These are phyloP conservation scores for Gastrolobium villosum DNA, from an alignment of 306 rosid species.

Conservation along the genomic window DNA sequence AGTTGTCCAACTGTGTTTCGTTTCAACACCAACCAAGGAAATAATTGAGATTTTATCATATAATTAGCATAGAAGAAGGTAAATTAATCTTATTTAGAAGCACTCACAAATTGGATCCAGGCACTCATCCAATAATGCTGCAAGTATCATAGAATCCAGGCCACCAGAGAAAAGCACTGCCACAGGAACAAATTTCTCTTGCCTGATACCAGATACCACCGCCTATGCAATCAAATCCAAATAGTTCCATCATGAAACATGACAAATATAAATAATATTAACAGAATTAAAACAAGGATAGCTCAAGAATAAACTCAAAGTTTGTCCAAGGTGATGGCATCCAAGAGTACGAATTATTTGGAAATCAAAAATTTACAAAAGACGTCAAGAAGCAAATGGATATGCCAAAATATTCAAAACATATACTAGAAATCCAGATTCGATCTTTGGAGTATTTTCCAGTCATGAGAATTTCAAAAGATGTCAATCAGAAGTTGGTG, in stretches of 20 bases:
- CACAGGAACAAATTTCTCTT: slow-evolving; percentile 69
- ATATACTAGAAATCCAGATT: not conserved
- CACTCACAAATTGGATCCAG: slow-evolving; percentile 80
- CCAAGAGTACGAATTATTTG: slow-evolving; percentile 1
- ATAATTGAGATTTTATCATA: slow-evolving; percentile 22
- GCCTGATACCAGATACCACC: slow-evolving; percentile 52
- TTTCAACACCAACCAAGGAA: slow-evolving; percentile 46
- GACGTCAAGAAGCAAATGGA: slow-evolving; percentile 16
- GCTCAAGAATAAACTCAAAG: slow-evolving; percentile 35
- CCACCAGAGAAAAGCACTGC: slow-evolving; percentile 98
- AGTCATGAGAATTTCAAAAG: slow-evolving; percentile 13
- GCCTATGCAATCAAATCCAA: slow-evolving; percentile 65
- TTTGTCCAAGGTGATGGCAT: slow-evolving; percentile 12
- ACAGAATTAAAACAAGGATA: slow-evolving; percentile 25
- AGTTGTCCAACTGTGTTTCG: slow-evolving; percentile 33
- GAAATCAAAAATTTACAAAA: not conserved
- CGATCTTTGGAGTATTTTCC: not conserved
- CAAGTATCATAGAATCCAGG: slow-evolving; percentile 96
- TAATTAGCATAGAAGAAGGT: slow-evolving; percentile 12
- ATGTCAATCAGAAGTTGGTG: slow-evolving; percentile 12
- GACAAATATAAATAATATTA: slow-evolving; percentile 36
- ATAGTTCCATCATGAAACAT: slow-evolving; percentile 42
- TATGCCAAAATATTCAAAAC: not conserved
- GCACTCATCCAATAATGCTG: slow-evolving; percentile 88
- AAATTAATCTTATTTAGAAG: slow-evolving; percentile 43